Evolutionary conservation across 352 stramenopile genomes (phyloP), one percentile per base, ranked within the genome.

Genomic region (Globisporangium ultimum): DNA sequence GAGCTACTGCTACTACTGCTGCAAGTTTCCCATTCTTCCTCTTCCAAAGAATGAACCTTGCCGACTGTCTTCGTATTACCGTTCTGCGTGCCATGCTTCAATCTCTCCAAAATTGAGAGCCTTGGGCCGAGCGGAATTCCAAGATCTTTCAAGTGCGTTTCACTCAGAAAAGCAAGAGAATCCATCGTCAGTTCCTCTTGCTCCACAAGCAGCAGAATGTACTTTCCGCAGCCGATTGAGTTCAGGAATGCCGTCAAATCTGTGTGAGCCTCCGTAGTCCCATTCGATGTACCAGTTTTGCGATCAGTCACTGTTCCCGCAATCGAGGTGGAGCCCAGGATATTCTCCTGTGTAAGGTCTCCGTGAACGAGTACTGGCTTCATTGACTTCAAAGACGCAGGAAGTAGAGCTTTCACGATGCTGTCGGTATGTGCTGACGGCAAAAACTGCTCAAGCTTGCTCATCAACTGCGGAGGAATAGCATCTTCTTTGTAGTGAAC

Each of bases 321-420:
- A 61, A 48, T 48, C n/a, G 72, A 18, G 41, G 54, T 55, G 7
- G 54, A 66, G 11, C 86, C 86, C 13, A 95, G 64, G 38, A 95
- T 80, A 53, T 95, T 95, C 53, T 95, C 86, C 32, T 91, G 76
- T n/a, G 86, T 95, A 24, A 95, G 59, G 49, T 95, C 86, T 38
- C 84, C 82, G 52, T 95, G 86, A 20, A 95, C 67, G 17, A 94
- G 66, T 55, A 90, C 79, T 38, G 84, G 80, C 1, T 67, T 66
- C 1, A 60, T 34, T 15, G 68, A 57, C 1, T 20, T 60, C 1
- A 48, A 47, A 6, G 57, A 68, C 2, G 61, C 58, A 9, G 84
- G 84, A 22, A 91, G 68, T 46, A 91, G 40, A 24, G 70, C 24
- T 9, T 51, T 58, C 1, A 67, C 56, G 17, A 90, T 71, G 13